These are phyloP conservation scores for Ascochyta fabae DNA, from an alignment of 2,329 filamentous ascomycete genomes.

Conservation along the genomic window DNA sequence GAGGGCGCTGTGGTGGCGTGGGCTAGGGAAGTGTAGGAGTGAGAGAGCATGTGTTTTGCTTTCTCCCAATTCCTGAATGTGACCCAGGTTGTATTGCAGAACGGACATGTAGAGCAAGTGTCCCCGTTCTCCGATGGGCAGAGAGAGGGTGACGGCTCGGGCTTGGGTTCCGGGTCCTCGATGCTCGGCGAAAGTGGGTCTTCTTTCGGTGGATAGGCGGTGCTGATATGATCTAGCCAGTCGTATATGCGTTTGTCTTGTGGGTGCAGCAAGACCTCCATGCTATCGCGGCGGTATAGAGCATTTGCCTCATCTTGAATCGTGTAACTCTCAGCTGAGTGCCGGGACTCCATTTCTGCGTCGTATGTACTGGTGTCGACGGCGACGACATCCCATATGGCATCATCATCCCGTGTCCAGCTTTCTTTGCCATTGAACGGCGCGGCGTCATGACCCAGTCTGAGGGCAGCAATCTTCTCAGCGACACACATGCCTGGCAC, in stretches of 20 bases:
- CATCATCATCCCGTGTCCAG: slow-evolving; percentile 37
- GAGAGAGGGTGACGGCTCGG: not conserved
- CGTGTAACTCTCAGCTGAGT: not conserved
- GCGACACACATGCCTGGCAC: slow-evolving; percentile 21
- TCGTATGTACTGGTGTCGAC: not conserved
- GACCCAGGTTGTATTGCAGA: not conserved
- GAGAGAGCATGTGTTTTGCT: slow-evolving; percentile 1
- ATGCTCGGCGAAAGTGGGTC: not conserved
- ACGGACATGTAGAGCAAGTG: not conserved
- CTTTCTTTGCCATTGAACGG: slow-evolving; percentile 30
- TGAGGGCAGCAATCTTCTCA: slow-evolving; percentile 28
- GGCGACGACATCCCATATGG: slow-evolving; percentile 27
- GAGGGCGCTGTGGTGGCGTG: not conserved
- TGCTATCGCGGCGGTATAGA: not conserved
- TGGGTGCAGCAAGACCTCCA: not conserved
- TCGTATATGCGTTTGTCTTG: not conserved
- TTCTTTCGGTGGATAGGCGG: not conserved
- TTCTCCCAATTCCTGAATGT: not conserved
- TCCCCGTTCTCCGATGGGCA: not conserved
- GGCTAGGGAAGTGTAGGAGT: not conserved
- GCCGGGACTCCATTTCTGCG: not conserved
- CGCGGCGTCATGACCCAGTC: not conserved
- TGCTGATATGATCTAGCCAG: not conserved
- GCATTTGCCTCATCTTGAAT: not conserved
- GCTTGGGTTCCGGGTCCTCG: not conserved